Conservation (phyloP, 2,329 filamentous ascomycete species). For the Sporothrix euskadiensis region DNA sequence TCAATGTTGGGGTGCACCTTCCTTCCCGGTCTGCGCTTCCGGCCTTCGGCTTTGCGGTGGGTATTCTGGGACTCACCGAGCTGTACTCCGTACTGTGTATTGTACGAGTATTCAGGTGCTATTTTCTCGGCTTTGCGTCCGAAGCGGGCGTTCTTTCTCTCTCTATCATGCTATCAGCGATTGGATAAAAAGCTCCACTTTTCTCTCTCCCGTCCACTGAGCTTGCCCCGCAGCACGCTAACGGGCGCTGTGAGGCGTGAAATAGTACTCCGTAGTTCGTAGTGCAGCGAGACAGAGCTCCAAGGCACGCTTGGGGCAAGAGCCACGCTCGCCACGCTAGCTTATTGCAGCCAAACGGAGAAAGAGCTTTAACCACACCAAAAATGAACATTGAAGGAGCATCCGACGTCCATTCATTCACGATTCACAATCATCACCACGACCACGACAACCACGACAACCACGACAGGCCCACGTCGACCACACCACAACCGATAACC, state of each 20-base stretch:
- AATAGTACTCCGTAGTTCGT: not conserved
- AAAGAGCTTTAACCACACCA: not conserved
- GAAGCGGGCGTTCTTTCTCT: not conserved
- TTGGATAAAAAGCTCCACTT: not conserved
- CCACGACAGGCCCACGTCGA: not conserved
- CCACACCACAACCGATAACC: not conserved
- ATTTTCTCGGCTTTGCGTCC: constrained; percentile 2
- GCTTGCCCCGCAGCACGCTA: constrained; percentile 24
- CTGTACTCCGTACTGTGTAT: not conserved
- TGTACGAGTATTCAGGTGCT: too few relatives aligned
- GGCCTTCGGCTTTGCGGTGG: not conserved
- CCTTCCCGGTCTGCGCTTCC: not conserved
- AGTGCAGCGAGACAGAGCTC: not conserved
- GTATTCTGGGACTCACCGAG: not conserved
- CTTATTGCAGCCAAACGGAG: not conserved
- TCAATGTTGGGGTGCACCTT: too few relatives aligned
- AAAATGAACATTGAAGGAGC: not conserved
- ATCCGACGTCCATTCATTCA: not conserved
- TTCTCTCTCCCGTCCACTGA: not conserved
- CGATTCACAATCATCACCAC: constrained; percentile 4
- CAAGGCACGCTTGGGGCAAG: not conserved
- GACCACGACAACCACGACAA: not conserved
- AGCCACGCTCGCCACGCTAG: not conserved
- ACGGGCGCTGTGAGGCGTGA: constrained; percentile 6
- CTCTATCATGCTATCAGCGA: not conserved